These are phyloP conservation scores for Lycium ferocissimum DNA, from an alignment of 257 asterid species.

Conservation along the genomic window DNA sequence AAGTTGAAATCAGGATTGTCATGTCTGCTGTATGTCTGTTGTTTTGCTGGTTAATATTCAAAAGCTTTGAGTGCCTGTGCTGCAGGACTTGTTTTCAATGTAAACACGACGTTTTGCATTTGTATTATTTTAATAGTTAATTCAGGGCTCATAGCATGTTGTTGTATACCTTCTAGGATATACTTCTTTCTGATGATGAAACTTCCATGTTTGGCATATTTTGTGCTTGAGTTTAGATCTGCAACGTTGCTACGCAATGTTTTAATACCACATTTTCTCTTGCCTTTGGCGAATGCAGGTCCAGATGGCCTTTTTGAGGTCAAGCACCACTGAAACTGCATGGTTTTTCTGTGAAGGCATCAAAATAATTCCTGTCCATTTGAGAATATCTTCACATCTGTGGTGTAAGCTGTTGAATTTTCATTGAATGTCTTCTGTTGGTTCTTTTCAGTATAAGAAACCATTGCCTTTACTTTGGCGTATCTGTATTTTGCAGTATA, in stretches of 20 bases:
- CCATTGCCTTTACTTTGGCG: not conserved
- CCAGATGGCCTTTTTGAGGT: conserved; percentile 89
- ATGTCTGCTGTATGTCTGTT: not conserved
- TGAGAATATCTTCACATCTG: conserved; percentile 24
- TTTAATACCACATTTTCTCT: conserved; percentile 8
- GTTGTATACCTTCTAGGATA: not conserved
- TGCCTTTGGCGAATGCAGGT: conserved; percentile 52
- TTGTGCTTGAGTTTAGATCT: not conserved
- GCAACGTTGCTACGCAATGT: not conserved
- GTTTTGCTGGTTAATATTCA: not conserved
- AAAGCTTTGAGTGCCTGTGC: not conserved
- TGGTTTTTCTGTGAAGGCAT: conserved; percentile 23
- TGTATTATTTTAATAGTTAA: not conserved
- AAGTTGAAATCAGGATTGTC: not conserved
- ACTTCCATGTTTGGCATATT: not conserved
- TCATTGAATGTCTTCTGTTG: conserved; percentile 5
- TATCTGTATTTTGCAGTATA: not conserved
- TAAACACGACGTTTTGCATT: not conserved
- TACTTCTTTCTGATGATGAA: conserved; percentile 3
- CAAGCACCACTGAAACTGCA: conserved; percentile 44
- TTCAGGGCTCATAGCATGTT: not conserved
- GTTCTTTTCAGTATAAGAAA: conserved; percentile 7
- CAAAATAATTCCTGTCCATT: conserved; percentile 15
- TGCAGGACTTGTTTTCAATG: not conserved
- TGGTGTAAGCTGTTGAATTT: conserved; percentile 26